Conservation (phyloP, 2,329 filamentous ascomycete species). For the Paraconiothyrium brasiliense region DNA sequence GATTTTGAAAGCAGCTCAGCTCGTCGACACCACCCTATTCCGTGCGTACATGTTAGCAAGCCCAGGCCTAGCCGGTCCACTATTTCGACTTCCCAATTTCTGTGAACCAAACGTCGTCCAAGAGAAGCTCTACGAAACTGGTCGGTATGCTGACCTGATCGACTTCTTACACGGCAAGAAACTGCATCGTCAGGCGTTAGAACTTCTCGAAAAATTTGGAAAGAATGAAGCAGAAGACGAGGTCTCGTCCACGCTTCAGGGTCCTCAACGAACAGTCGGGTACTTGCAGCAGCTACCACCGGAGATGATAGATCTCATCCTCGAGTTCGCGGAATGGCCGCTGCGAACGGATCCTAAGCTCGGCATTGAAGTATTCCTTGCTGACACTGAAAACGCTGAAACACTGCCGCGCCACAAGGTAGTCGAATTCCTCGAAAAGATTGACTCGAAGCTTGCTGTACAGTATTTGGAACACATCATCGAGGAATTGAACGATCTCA, state of each 20-base stretch:
- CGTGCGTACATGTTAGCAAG: constrained; percentile 93
- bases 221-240: constrained; percentile 59
- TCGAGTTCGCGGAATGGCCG: constrained; percentile 93
- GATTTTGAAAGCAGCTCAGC: constrained; percentile 77
- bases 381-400: constrained; percentile 95
- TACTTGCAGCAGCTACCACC: constrained; percentile 92
- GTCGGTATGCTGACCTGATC: constrained; percentile 92
- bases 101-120: constrained; percentile 96
- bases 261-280: constrained; percentile 82
- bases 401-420: constrained; percentile 81
- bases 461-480: constrained; percentile 92
- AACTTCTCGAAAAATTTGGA: constrained; percentile 83
- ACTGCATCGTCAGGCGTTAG: constrained; percentile 85
- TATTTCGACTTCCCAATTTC: constrained; percentile 97
- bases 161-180: constrained; percentile 97
- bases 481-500: constrained; percentile 82
- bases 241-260: constrained; percentile 69
- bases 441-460: constrained; percentile 77
- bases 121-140: constrained; percentile 86
- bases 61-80: constrained; percentile 82
- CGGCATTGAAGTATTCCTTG: constrained; percentile 92
- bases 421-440: constrained; percentile 74
- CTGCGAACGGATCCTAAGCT: constrained; percentile 74
- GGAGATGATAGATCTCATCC: constrained; percentile 86
- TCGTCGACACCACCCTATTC: constrained; percentile 95